These are phyloP conservation scores for Gastrolobium villosum DNA, from an alignment of 306 rosid species.

Conservation along the genomic window DNA sequence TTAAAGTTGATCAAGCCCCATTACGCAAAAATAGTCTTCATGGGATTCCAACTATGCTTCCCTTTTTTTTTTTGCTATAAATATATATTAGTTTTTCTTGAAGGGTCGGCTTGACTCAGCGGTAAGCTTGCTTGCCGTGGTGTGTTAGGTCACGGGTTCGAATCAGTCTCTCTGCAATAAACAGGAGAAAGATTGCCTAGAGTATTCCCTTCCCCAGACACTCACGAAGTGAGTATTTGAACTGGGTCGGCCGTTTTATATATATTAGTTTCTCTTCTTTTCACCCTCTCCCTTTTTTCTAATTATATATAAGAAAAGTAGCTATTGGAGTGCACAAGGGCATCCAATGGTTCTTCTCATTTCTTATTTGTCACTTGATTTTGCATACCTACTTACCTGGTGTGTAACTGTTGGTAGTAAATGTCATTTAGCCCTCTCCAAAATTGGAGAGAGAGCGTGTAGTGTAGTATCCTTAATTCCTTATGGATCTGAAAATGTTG, in stretches of 20 bases:
- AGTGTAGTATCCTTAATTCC: constrained; percentile 36
- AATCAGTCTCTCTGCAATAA: too few species aligned
- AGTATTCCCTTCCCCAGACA: too few species aligned
- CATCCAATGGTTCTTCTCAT: constrained; percentile 59
- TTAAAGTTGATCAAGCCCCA: constrained; percentile 47
- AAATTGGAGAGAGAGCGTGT: constrained; percentile 89
- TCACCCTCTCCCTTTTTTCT: constrained; percentile 4
- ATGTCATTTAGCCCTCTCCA: constrained; percentile 79
- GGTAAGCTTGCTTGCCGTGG: too few species aligned
- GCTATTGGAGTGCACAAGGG: constrained; percentile 59
- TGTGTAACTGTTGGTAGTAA: constrained; percentile 49
- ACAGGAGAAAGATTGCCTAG: too few species aligned
- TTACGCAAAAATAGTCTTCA: constrained; percentile 56
- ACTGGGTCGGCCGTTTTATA: too few species aligned
- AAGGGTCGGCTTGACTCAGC: too few species aligned
- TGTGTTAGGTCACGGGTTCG: too few species aligned
- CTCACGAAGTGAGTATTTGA: too few species aligned
- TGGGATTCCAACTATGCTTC: constrained; percentile 42
- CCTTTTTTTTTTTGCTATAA: constrained; percentile 37
- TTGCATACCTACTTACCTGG: constrained; percentile 32
- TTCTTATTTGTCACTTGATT: constrained; percentile 30
- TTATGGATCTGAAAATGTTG: constrained; percentile 22
- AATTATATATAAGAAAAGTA: constrained; percentile 47
- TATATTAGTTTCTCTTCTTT: constrained; percentile 18
- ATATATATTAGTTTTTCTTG: constrained; percentile 18